Evolutionary conservation across 2,329 filamentous ascomycete species (phyloP).

Genomic region (Colletotrichum destructivum): DNA sequence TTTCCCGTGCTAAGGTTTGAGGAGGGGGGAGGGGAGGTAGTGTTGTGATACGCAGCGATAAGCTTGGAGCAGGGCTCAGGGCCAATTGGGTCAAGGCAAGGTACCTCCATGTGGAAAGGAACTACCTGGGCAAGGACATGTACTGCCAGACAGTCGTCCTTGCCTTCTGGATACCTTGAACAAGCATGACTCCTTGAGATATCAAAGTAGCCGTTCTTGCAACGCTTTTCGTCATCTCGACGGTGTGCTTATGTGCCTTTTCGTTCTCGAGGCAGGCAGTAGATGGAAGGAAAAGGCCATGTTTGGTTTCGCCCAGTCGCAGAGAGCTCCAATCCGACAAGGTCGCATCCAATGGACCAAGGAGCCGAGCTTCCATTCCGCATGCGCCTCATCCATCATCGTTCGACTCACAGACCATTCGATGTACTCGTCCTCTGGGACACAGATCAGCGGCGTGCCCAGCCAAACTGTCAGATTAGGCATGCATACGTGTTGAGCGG

Average conservation of each 20-base stretch:
- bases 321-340: neutral
- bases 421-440: constrained; percentile 12
- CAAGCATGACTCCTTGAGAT: too few species aligned
- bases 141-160: constrained; percentile 1
- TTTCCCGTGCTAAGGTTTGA: constrained; percentile 30
- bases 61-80: constrained; percentile 6
- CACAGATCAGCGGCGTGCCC: constrained; percentile 32
- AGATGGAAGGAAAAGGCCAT: neutral
- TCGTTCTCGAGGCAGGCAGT: neutral
- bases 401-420: neutral
- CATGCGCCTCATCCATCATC: constrained; percentile 4
- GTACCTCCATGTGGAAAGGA: constrained; percentile 8
- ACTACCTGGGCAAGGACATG: neutral
- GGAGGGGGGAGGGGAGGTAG: neutral
- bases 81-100: constrained; percentile 22
- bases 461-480: constrained; percentile 32
- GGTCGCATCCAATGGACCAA: neutral
- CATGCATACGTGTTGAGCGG: constrained; percentile 31
- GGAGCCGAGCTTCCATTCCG: constrained; percentile 4
- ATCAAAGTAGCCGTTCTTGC: neutral
- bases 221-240: neutral
- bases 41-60: constrained; percentile 14
- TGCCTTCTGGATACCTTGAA: neutral
- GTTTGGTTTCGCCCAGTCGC: neutral
- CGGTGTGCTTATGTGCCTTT: neutral